Percentiles rank a stretch among this genome's conserved stretches.
Conservation (phyloP, 78 protist species). For the Thecamonas trahens region DNA sequence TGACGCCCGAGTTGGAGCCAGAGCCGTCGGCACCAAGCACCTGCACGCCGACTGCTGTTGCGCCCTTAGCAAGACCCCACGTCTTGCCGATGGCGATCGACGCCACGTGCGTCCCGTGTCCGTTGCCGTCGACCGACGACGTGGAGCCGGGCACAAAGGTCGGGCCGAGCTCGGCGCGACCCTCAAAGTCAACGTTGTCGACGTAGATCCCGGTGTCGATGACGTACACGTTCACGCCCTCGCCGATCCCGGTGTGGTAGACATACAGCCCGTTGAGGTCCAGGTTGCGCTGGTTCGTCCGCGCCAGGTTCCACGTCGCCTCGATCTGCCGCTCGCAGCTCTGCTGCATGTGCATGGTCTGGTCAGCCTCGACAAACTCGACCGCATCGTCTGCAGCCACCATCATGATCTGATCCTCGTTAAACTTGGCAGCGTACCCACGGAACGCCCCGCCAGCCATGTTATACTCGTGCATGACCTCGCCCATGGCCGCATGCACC, state of each 20-base stretch:
- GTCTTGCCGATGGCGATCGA: background rate
- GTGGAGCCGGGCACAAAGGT: background rate
- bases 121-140: background rate
- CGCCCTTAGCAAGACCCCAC: background rate
- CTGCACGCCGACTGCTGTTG: background rate
- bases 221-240: conserved; percentile 7
- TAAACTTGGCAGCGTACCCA: no score
- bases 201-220: conserved; percentile 7
- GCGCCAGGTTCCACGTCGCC: background rate
- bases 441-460: no score
- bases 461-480: no score
- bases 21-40: background rate
- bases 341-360: no score
- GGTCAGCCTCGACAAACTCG: no score
- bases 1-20: background rate
- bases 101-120: conserved; percentile 10
- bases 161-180: background rate
- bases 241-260: background rate
- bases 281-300: background rate
- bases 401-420: no score
- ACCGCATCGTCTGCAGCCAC: no score
- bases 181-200: background rate
- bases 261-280: background rate
- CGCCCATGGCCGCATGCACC: no score
- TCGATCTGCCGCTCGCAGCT: no score